A percentile compares a stretch with the other conserved stretches of the same genome.
Evolutionary conservation across 1,139 yeast species (phyloP).

Genomic region (Diutina neorugosa): DNA sequence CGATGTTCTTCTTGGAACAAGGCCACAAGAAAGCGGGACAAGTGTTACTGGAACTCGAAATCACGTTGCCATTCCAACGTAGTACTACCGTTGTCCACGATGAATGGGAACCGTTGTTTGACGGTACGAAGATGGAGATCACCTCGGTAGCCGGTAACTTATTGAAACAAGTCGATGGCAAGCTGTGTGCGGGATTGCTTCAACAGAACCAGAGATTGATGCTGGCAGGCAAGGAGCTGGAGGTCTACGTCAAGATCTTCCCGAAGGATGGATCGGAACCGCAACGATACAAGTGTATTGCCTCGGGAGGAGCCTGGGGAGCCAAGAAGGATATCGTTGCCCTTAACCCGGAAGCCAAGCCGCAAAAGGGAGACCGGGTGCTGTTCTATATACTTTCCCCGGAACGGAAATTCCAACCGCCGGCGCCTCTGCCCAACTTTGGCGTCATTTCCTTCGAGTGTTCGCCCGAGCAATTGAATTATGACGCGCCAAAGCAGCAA

Average conservation of each 20-base stretch:
- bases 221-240: conserved; percentile 33
- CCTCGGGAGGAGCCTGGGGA: conserved; percentile 63
- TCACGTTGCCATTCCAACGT: background rate
- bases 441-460: conserved; percentile 9
- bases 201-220: conserved; percentile 29
- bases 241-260: conserved; percentile 30
- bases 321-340: conserved; percentile 48
- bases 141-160: background rate
- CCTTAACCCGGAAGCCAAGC: conserved; percentile 41
- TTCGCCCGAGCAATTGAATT: conserved; percentile 8
- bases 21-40: background rate
- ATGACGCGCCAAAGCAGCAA: background rate
- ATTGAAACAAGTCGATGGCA: background rate
- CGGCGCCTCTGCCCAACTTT: conserved; percentile 5
- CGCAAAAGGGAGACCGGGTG: conserved; percentile 31
- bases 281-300: conserved; percentile 36
- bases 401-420: conserved; percentile 12
- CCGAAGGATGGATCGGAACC: conserved; percentile 6
- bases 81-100: background rate
- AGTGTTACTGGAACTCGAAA: background rate
- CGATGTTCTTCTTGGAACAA: conserved; percentile 22
- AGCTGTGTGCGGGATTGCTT: conserved; percentile 14
- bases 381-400: conserved; percentile 39
- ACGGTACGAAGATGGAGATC: background rate
- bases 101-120: conserved; percentile 3